Base-by-base conservation (phyloP, 2,329 filamentous ascomycete genomes). In the Huntiella moniliformis region DNA sequence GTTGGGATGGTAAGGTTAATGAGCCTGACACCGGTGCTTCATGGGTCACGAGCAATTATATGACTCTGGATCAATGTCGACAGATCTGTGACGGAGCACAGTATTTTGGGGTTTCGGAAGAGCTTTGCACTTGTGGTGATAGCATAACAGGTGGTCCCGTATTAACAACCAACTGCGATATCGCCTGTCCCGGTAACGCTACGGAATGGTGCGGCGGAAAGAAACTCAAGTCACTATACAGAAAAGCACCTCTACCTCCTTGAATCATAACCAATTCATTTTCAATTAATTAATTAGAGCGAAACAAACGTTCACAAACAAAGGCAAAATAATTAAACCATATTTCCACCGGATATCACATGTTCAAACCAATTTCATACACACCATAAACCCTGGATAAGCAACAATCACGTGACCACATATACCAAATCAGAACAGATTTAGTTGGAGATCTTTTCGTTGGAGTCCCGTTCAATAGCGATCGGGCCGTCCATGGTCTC, bases 81-180 rank as follows among this genome's bases (percentile, higher is more conserved):
- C 17, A 17, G 2, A 28, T 13, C 16, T 50, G 40, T 33, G 8
- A 32, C 4, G 43, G 40, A 5, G 45, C 45, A 31, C 12, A 46
- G 31, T 49, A 49, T 18, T 49, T 49, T 44, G 47, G 38, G 13
- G 31, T 42, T 1, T n/a, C 17, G n/a, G 42, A 46, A 6, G 44
- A 35, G 3, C 11, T 32, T 4, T 49, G 47, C 10, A 16, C 32
- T n/a, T 46, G 47, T 28, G 47, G 47, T 8, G 40, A 46, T 15
- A 11, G 39, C 15, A 37, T 42, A 16, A 32, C 13, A 12, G 47
- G 42, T 7, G 47, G 47, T 12, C 15, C 43, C 10, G 39, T 44
- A 2, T 28, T 45, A 7, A 39, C 42, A 31, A 34, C 39, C 5
- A 18, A 45, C 5, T 49, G 43, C 13, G 43, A 49, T 34, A 2